phyloP scores from a whole-genome alignment of 2,329 filamentous ascomycete species.

The Apiospora arundinis region DNA sequence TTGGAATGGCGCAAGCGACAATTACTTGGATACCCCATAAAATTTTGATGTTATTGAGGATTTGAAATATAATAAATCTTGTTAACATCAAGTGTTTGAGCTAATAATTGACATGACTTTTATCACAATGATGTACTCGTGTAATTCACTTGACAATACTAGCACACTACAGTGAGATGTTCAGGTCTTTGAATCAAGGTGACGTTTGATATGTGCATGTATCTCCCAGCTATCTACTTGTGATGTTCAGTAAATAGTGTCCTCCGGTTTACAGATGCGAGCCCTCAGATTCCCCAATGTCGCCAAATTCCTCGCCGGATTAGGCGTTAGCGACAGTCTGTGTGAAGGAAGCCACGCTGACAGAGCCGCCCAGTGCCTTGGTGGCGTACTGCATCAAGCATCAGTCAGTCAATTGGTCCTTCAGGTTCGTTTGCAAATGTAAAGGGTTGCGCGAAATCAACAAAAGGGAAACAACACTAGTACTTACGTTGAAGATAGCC shows the following conservation, averaged over 20 bases:
- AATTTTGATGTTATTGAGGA: neutral
- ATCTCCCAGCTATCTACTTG: neutral
- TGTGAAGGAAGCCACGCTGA: constrained; percentile 19
- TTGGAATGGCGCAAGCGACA: neutral
- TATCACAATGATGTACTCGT: neutral
- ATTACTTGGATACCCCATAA: neutral
- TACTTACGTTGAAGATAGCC: constrained; percentile 51
- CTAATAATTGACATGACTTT: neutral
- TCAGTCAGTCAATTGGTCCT: neutral
- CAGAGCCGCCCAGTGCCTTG: constrained; percentile 20
- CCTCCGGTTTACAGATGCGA: neutral
- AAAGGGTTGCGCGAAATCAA: neutral
- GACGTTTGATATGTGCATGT: neutral
- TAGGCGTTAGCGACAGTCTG: constrained; percentile 13
- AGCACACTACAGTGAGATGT: neutral
- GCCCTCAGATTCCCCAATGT: neutral
- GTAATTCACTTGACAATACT: neutral
- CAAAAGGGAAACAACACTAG: neutral
- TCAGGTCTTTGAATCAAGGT: neutral
- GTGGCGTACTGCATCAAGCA: constrained; percentile 10
- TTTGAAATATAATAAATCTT: no score
- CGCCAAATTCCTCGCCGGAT: neutral
- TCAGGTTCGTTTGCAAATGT: neutral
- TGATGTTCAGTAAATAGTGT: neutral
- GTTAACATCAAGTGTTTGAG: no score